Percentiles rank a stretch among this genome's conserved stretches.
Conservation (phyloP, 139 green algal species). For the Chlorella sp. region DNA sequence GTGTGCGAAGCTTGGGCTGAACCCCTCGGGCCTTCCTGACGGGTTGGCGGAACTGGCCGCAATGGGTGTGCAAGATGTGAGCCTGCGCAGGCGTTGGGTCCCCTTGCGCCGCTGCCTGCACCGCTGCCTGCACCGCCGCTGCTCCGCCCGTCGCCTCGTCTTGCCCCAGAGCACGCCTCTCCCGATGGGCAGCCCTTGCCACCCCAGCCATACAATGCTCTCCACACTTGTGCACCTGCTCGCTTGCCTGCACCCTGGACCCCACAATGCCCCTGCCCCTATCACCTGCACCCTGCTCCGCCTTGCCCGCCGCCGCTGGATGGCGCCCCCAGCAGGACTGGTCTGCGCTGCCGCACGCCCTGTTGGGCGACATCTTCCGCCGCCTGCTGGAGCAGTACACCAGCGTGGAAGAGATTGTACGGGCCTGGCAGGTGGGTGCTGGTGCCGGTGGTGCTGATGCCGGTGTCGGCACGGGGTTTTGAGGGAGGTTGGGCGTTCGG, state of each 20-base stretch:
- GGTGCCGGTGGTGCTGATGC: too few relatives aligned
- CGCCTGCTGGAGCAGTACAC: conserved; percentile 25
- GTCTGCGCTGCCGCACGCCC: background rate
- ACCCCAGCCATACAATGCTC: too few relatives aligned
- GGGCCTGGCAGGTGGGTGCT: background rate
- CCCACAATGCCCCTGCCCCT: too few relatives aligned
- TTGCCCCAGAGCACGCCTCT: too few relatives aligned
- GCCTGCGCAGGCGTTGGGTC: background rate
- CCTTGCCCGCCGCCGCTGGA: too few relatives aligned
- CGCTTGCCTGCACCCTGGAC: too few relatives aligned
- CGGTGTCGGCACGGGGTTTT: too few relatives aligned
- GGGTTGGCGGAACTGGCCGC: background rate
- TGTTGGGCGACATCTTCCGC: conserved; percentile 1
- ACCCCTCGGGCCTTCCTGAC: background rate
- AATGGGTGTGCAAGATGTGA: background rate
- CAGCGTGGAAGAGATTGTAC: conserved; percentile 1
- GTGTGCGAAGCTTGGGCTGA: too few relatives aligned
- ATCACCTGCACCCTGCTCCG: too few relatives aligned
- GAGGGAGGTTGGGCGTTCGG: background rate
- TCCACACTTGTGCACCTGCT: too few relatives aligned
- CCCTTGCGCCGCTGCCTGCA: background rate
- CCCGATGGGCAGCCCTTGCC: too few relatives aligned
- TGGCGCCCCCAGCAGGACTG: conserved; percentile 3
- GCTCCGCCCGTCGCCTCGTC: too few relatives aligned
- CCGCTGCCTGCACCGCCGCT: background rate